Percentiles rank a stretch among this genome's conserved stretches.
Conservation (phyloP, 78 protist genomes). For the Trichosphaerium sp. region DNA sequence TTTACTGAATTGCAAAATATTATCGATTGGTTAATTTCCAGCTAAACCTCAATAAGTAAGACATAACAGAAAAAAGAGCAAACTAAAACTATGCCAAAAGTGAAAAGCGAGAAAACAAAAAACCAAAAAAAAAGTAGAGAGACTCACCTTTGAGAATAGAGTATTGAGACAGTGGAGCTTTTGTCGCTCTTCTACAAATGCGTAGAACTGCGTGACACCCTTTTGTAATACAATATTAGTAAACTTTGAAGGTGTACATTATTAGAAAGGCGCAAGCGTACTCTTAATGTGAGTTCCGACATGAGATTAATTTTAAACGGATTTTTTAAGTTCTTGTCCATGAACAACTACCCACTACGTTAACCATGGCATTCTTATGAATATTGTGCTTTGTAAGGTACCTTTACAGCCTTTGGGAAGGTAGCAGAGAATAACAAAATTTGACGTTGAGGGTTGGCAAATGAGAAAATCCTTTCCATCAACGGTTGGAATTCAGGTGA, state of each 20-base stretch:
- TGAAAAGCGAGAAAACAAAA: neutral
- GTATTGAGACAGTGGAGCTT: constrained; percentile 95
- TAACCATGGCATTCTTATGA: constrained; percentile 43
- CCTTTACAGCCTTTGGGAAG: constrained; percentile 88
- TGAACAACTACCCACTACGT: constrained; percentile 53
- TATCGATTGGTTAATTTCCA: constrained; percentile 96
- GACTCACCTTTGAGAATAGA: constrained; percentile 72
- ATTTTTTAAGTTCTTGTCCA: constrained; percentile 61
- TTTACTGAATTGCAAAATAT: constrained; percentile 94
- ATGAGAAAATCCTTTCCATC: constrained; percentile 55
- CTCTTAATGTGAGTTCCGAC: constrained; percentile 96
- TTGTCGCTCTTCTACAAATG: constrained; percentile 94
- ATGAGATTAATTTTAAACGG: constrained; percentile 91
- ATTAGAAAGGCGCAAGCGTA: too few species aligned
- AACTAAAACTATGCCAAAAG: neutral
- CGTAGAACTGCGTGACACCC: constrained; percentile 97
- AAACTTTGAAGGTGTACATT: too few species aligned
- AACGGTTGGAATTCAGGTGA: constrained; percentile 87
- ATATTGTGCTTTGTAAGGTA: constrained; percentile 14
- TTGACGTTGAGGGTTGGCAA: constrained; percentile 76
- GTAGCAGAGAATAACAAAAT: constrained; percentile 92
- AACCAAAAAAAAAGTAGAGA: neutral
- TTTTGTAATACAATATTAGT: too few species aligned
- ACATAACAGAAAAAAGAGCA: neutral
- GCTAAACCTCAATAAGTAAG: too few species aligned